Evolutionary conservation across 2,329 filamentous ascomycete species (phyloP), one percentile per base, ranked within the genome.

Genomic region (Beauveria sp.): DNA sequence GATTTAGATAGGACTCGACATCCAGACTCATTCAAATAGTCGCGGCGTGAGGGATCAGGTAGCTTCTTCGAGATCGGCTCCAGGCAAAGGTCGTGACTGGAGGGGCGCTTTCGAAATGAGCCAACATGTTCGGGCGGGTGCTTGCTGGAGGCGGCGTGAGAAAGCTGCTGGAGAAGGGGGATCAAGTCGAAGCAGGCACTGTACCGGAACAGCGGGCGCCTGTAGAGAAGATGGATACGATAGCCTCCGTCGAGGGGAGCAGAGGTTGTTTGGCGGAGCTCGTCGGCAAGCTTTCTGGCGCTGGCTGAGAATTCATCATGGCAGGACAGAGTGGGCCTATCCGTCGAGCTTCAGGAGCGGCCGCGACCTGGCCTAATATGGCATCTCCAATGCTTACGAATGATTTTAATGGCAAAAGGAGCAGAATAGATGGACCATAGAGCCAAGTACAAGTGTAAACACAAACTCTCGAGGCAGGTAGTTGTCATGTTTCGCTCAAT

Each of bases 81-180:
- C 73, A 69, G 66, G 69, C 64, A 70, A 72, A 66, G 71, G 67
- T 70, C 65, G 66, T 73, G 66, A 72, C 69, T 74, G 70, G 69
- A 71, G 71, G 66, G 68, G 67, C 66, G 67, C 66, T 70, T 65
- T 68, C 67, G 66, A 69, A 69, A 71, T 72, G 71, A 69, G 72
- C 70, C 71, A 76, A 76, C 75, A 77, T 77, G 75, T 74, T 77
- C 74, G 69, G 46, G 55, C 57, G 52, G 53, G 64, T 51, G 40
- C 31, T 40, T 42, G 26, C 14, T 26, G 26, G 31, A 5, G 28
- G 14, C 7, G 5, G 26, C 20, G 3, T 20, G 20, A 42, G 16
- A 10, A 42, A 26, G 55, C 55, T 40, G 45, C 22, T 26, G 55
- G 20, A 22, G 16, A 49, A 18, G 9, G 14, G 42, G 2, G 6